Evolutionary conservation across 495 filamentous ascomycete genomes (phyloP).

Genomic region (Coniosporium apollinis): DNA sequence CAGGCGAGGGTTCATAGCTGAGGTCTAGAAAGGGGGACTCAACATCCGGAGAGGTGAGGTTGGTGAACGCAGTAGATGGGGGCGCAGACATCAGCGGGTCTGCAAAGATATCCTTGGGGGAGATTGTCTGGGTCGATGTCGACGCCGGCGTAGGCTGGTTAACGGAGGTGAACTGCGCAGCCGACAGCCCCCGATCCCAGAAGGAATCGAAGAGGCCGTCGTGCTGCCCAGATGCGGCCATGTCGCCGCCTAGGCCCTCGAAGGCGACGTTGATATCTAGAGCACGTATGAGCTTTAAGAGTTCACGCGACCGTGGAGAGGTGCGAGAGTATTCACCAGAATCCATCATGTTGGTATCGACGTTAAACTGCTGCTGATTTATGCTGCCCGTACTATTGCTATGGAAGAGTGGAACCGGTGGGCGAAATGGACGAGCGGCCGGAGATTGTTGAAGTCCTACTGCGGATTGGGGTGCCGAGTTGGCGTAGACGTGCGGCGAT

Average conservation of each 20-base stretch:
- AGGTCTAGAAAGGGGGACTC: constrained; percentile 56
- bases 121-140: constrained; percentile 42
- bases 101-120: constrained; percentile 70
- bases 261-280: constrained; percentile 16
- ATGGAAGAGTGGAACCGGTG: constrained; percentile 36
- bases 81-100: constrained; percentile 54
- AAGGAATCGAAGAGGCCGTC: constrained; percentile 1
- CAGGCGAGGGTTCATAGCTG: constrained; percentile 30
- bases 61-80: constrained; percentile 67
- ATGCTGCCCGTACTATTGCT: constrained; percentile 23
- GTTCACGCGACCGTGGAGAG: constrained; percentile 1
- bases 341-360: constrained; percentile 6
- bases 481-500: constrained; percentile 16
- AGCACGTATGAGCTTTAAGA: constrained; percentile 5
- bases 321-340: constrained; percentile 14
- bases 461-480: constrained; percentile 19
- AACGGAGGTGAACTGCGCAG: background rate
- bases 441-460: constrained; percentile 14
- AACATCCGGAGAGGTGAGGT: constrained; percentile 70
- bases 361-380: constrained; percentile 5
- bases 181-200: too few relatives aligned
- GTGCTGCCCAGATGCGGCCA: constrained; percentile 6
- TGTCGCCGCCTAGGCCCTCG: constrained; percentile 12
- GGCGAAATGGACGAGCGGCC: constrained; percentile 23
- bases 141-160: constrained; percentile 2